Conservation (phyloP, 225 moss, liverwort and hornwort species). For the Antitrichia curtipendula region DNA sequence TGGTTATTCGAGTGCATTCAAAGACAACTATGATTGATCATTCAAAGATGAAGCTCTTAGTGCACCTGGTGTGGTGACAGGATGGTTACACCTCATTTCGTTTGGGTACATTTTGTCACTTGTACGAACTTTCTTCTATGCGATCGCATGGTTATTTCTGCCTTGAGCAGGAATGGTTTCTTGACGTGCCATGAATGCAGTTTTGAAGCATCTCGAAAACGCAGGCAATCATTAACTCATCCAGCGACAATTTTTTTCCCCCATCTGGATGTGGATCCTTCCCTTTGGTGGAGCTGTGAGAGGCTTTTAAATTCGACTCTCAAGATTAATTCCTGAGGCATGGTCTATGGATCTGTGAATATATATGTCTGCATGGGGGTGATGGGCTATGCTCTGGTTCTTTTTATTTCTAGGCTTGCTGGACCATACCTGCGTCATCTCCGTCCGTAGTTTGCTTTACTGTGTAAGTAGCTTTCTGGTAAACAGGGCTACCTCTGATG, state of each 20-base stretch:
- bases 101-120: constrained; percentile 10
- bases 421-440: constrained; percentile 6
- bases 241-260: background rate
- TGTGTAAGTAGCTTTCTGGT: constrained; percentile 2
- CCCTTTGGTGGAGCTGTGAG: constrained; percentile 1
- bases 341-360: constrained; percentile 18
- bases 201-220: constrained; percentile 13
- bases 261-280: background rate
- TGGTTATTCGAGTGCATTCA: constrained; percentile 9
- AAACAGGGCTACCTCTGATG: constrained; percentile 11
- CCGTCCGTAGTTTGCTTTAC: constrained; percentile 6
- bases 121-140: background rate
- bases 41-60: constrained; percentile 3
- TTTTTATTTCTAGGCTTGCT: background rate
- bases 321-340: constrained; percentile 9
- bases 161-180: constrained; percentile 8
- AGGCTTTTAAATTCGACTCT: background rate
- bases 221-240: constrained; percentile 12
- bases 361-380: constrained; percentile 14
- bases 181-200: constrained; percentile 9
- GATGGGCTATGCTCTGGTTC: constrained; percentile 2
- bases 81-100: background rate
- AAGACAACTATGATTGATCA: constrained; percentile 4
- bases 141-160: background rate
- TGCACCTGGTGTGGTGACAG: constrained; percentile 6